Conservation (phyloP, 208 protist species). For the Angomonas desouzai region DNA sequence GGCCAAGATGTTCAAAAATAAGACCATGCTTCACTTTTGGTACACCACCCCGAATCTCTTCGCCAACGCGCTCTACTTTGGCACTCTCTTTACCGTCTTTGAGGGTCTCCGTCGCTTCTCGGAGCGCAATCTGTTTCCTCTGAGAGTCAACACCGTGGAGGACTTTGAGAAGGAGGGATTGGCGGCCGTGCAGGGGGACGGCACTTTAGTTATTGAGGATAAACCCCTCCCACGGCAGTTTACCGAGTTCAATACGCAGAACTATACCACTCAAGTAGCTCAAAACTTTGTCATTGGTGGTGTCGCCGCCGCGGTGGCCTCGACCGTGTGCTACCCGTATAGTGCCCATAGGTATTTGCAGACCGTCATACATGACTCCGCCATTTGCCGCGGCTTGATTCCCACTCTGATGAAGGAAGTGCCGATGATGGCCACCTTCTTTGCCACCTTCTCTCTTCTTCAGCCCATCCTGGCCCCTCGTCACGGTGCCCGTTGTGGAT, state of each 20-base stretch:
- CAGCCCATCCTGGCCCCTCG: conserved; percentile 74
- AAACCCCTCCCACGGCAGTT: neutral
- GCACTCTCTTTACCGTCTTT: conserved; percentile 81
- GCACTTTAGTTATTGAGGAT: neutral
- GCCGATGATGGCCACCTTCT: conserved; percentile 83
- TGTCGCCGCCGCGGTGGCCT: conserved; percentile 69
- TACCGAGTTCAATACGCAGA: conserved; percentile 33
- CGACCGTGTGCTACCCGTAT: conserved; percentile 83
- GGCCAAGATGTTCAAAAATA: conserved; percentile 58
- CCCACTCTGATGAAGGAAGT: conserved; percentile 83
- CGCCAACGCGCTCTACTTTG: conserved; percentile 85
- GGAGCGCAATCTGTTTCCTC: conserved; percentile 64
- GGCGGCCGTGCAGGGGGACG: neutral
- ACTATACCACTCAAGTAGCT: conserved; percentile 52
- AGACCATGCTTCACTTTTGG: conserved; percentile 88
- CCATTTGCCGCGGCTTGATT: conserved; percentile 76
- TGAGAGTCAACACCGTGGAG: conserved; percentile 19
- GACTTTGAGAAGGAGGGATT: conserved; percentile 9
- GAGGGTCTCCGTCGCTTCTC: conserved; percentile 85
- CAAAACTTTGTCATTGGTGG: conserved; percentile 74
- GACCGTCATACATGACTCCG: conserved; percentile 89
- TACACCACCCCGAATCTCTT: conserved; percentile 82
- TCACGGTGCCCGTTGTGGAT: conserved; percentile 80
- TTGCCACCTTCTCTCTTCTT: conserved; percentile 73
- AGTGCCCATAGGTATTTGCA: conserved; percentile 86